Conservation (phyloP, 768 basidiomycete genomes). For the Leccinellum rugosiceps region DNA sequence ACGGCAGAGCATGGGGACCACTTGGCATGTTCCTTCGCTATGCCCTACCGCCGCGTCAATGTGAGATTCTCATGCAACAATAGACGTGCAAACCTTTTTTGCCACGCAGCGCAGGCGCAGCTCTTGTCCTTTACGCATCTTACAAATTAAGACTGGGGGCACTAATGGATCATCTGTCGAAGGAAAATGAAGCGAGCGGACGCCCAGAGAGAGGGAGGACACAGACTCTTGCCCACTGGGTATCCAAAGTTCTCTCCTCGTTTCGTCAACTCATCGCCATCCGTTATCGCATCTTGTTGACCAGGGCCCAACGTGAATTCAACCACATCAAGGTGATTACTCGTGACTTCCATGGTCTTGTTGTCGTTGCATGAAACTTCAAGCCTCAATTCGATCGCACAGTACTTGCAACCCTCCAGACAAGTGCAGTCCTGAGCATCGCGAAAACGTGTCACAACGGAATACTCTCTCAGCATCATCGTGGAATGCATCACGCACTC, state of each 20-base stretch:
- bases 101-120: slow-evolving; percentile 82
- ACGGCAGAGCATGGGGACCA: slow-evolving; percentile 97
- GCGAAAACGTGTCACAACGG: slow-evolving; percentile 1
- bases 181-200: slow-evolving; percentile 4
- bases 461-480: not conserved
- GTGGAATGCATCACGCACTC: slow-evolving; percentile 44
- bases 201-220: not conserved
- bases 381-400: slow-evolving; percentile 81
- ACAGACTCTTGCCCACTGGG: slow-evolving; percentile 81
- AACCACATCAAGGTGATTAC: slow-evolving; percentile 72
- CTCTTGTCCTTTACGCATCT: slow-evolving; percentile 93
- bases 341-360: slow-evolving; percentile 82
- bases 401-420: slow-evolving; percentile 76
- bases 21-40: slow-evolving; percentile 98
- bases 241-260: slow-evolving; percentile 72
- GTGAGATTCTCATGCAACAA: not conserved
- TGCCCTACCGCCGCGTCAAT: slow-evolving; percentile 56
- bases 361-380: slow-evolving; percentile 71
- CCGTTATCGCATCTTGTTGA: slow-evolving; percentile 30
- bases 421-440: slow-evolving; percentile 84
- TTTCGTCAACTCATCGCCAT: slow-evolving; percentile 72
- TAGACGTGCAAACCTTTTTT: slow-evolving; percentile 68
- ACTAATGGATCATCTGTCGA: slow-evolving; percentile 53
- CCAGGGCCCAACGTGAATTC: slow-evolving; percentile 39
- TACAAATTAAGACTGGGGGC: slow-evolving; percentile 80